Evolutionary conservation across 2,329 filamentous ascomycete genomes (phyloP), one percentile per base, ranked within the genome.

Genomic region (Fusarium devonianum): DNA sequence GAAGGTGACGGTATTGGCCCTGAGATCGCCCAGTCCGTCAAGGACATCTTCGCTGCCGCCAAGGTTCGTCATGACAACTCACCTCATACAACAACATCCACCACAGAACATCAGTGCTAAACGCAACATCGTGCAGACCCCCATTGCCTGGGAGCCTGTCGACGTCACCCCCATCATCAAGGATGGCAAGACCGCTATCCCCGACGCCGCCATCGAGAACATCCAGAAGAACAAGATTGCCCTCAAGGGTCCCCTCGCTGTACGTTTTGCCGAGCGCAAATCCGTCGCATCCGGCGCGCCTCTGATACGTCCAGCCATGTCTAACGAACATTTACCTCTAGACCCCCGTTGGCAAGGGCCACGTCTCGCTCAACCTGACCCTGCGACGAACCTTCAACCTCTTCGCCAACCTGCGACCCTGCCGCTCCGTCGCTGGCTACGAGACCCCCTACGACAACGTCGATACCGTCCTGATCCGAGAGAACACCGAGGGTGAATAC

Each of bases 401-500:
- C 69, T 99, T 99, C 77, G 95, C 94, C 80, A 99, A 99, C 81
- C 84, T 99, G 69, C 92, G 95, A 70, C 94, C 95, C 58, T 99
- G 95, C 86, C 90, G 92, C 72, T 97, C 92, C 60, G 92, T 99
- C 65, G 90, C 89, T 62, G 94, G 94, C 69, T 99, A 88, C 88
- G 96, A 97, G 87, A 99, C 94, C 43, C 92, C 93, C 58, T 97
- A 97, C 81, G 93, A 97, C 75, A 85, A 89, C 68, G 94, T 99
- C 71, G 89, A 99, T 78, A 97, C 92, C 28, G 91, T 97, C 69
- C 82, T 99, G 72, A 97, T 99, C 78, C 90, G 94, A 77, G 94
- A 99, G 82, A 99, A 99, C 84, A 97, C 94, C 66, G 94, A 97
- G 85, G 94, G 94, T 75, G 94, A 97, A 83, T 99, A 99, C 86